Evolutionary conservation across 768 basidiomycete species (phyloP).

Genomic region (Coprinopsis marcescibilis): DNA sequence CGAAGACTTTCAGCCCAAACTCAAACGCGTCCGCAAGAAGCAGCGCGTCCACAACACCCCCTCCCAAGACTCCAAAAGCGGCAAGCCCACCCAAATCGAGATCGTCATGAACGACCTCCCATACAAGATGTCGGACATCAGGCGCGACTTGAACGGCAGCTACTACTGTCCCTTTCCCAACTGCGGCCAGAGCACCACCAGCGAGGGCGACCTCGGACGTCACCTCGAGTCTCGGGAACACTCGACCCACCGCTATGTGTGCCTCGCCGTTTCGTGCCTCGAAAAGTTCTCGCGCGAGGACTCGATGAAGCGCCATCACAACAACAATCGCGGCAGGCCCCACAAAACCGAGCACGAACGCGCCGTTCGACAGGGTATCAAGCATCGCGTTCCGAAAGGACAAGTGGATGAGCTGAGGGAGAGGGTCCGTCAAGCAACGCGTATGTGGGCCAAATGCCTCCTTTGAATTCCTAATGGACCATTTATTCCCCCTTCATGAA

Average conservation of each 20-base stretch:
- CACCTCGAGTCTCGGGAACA: constrained; percentile 11
- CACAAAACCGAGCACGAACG: constrained; percentile 5
- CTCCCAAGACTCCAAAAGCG: neutral
- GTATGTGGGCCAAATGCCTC: too few relatives aligned
- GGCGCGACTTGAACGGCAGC: neutral
- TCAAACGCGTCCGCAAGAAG: neutral
- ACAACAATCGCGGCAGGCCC: constrained; percentile 4
- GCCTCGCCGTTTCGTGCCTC: constrained; percentile 6
- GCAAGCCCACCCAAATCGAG: constrained; percentile 5
- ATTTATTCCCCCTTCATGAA: too few relatives aligned
- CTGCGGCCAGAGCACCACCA: constrained; percentile 5
- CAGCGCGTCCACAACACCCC: neutral
- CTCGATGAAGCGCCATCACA: constrained; percentile 12
- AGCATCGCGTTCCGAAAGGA: neutral
- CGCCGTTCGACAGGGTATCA: neutral
- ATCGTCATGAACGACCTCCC: constrained; percentile 5
- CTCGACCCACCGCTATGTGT: constrained; percentile 6
- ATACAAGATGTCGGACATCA: too few relatives aligned
- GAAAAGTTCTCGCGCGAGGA: constrained; percentile 9
- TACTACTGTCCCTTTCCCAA: constrained; percentile 1
- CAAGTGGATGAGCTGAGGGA: neutral
- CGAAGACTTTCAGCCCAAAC: neutral
- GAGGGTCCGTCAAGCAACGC: too few relatives aligned
- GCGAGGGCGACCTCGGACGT: constrained; percentile 11
- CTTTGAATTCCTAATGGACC: too few relatives aligned